These are phyloP conservation scores for Talaromyces liani DNA, from an alignment of 495 filamentous ascomycete species.

Conservation along the genomic window DNA sequence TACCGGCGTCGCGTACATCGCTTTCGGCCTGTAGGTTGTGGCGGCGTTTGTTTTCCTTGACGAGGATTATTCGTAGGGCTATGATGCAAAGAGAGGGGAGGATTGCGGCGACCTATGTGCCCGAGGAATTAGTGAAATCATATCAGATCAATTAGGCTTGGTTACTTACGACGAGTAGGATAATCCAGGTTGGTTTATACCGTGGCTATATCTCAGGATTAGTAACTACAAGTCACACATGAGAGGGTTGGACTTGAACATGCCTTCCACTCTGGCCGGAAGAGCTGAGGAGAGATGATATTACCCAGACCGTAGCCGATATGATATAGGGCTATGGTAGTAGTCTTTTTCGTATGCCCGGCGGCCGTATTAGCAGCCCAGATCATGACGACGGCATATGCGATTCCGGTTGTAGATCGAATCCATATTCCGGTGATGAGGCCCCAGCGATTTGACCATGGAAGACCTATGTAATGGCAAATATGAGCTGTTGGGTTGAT, in stretches of 20 bases:
- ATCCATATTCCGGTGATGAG: slow-evolving; percentile 32
- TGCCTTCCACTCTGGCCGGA: slow-evolving; percentile 24
- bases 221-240: too few relatives aligned
- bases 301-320: slow-evolving; percentile 33
- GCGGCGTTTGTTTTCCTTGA: slow-evolving; percentile 26
- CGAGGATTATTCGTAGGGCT: slow-evolving; percentile 18
- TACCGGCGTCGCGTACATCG: slow-evolving; percentile 19
- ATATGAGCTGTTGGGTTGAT: neutral
- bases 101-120: slow-evolving; percentile 19
- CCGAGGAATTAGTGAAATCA: too few relatives aligned
- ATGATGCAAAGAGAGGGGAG: slow-evolving; percentile 22
- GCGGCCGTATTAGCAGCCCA: slow-evolving; percentile 28
- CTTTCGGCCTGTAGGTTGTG: slow-evolving; percentile 18
- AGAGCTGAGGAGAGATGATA: slow-evolving; percentile 27
- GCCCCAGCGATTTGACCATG: slow-evolving; percentile 31
- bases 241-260: too few relatives aligned
- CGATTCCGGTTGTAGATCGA: slow-evolving; percentile 27
- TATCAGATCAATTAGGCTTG: too few relatives aligned
- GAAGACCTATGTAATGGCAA: slow-evolving; percentile 13
- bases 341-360: slow-evolving; percentile 34
- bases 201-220: slow-evolving; percentile 16
- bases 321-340: slow-evolving; percentile 26
- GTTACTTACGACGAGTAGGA: slow-evolving; percentile 25
- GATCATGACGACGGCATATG: slow-evolving; percentile 34
- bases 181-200: slow-evolving; percentile 31